Conservation (phyloP, 1,139 yeast species). For the Zygoascus hellenicus region DNA sequence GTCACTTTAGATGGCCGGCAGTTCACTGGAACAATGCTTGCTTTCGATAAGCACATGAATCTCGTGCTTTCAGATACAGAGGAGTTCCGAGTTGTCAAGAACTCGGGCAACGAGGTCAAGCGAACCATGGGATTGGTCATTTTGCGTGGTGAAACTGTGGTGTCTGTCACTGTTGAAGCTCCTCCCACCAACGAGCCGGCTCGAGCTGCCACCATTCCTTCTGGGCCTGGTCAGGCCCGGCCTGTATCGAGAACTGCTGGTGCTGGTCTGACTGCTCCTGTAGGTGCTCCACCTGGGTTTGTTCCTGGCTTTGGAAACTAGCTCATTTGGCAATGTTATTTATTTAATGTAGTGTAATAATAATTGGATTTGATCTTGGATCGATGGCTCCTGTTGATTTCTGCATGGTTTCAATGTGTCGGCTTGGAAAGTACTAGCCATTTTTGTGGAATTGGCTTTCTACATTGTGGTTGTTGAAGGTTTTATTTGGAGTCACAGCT, state of each 20-base stretch:
- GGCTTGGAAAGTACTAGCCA: no score
- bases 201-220: slow-evolving; percentile 37
- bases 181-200: slow-evolving; percentile 55
- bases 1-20: slow-evolving; percentile 69
- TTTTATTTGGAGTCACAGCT: no score
- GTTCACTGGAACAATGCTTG: slow-evolving; percentile 72
- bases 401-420: no score
- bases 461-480: no score
- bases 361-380: no score
- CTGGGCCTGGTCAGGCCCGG: slow-evolving; percentile 44
- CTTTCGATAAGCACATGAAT: slow-evolving; percentile 85
- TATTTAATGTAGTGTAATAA: no score
- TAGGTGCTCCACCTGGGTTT: slow-evolving; percentile 19
- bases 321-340: no score
- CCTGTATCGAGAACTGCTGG: slow-evolving; percentile 33
- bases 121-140: slow-evolving; percentile 76
- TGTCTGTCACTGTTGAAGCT: slow-evolving; percentile 77
- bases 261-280: slow-evolving; percentile 27
- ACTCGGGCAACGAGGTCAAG: slow-evolving; percentile 48
- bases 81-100: slow-evolving; percentile 71
- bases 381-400: no score
- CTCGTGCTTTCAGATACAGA: slow-evolving; percentile 79
- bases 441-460: no score
- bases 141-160: slow-evolving; percentile 81
- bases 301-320: slow-evolving; percentile 16